A percentile compares a stretch with the other conserved stretches of the same genome.
Evolutionary conservation across 2,329 filamentous ascomycete species (phyloP).

Genomic region (Daldinia sp.): DNA sequence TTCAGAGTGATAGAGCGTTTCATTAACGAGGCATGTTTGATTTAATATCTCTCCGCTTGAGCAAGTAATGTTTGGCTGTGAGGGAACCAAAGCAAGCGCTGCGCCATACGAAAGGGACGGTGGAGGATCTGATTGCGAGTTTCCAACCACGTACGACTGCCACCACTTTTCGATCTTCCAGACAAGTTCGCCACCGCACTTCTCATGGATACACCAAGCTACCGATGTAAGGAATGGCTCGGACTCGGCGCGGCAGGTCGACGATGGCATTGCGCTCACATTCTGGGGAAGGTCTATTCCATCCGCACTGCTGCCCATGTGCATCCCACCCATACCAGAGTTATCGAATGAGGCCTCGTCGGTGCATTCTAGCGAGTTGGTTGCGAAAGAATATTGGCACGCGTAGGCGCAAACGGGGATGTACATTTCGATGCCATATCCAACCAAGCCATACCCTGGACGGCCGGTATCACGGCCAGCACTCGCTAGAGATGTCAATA

Average conservation of each 20-base stretch:
- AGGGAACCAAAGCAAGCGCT: conserved; percentile 16
- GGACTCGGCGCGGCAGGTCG: conserved; percentile 22
- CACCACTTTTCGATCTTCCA: conserved; percentile 30
- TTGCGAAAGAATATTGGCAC: conserved; percentile 10
- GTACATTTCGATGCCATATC: conserved; percentile 30
- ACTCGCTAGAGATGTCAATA: conserved; percentile 4
- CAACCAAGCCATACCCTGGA: conserved; percentile 19
- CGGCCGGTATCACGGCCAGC: conserved; percentile 17
- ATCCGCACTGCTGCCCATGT: neutral
- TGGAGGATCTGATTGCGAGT: conserved; percentile 6
- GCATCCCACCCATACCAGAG: conserved; percentile 10
- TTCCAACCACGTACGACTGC: conserved; percentile 15
- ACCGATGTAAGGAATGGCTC: conserved; percentile 38
- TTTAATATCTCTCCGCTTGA: conserved; percentile 14
- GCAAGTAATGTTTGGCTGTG: conserved; percentile 10
- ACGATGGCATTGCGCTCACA: conserved; percentile 21
- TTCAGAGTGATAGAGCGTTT: conserved; percentile 2
- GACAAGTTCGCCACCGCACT: conserved; percentile 34
- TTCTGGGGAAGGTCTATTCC: neutral
- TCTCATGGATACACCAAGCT: conserved; percentile 49
- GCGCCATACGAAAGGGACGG: conserved; percentile 21
- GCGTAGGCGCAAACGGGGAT: conserved; percentile 21
- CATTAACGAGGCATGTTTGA: conserved; percentile 38
- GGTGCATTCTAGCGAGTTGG: conserved; percentile 12
- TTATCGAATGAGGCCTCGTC: conserved; percentile 18